These are phyloP conservation scores for Thielaviopsis ethacetica DNA, from an alignment of 2,329 filamentous ascomycete species.

Conservation along the genomic window DNA sequence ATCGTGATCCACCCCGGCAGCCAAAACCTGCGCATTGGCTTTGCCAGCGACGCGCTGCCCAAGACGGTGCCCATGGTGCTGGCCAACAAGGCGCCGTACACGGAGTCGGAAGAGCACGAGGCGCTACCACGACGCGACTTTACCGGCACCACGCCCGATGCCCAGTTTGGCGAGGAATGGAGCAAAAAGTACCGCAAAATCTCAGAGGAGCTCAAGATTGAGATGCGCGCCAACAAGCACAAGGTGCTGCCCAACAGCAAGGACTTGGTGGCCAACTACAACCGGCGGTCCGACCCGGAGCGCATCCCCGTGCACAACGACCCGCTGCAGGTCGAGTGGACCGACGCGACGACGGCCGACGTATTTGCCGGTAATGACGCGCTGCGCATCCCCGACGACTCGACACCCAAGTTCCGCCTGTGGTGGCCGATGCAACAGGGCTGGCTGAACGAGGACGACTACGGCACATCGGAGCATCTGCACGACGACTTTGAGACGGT, in stretches of 20 bases:
- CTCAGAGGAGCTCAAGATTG: conserved; percentile 71
- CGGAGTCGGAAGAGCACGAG: conserved; percentile 69
- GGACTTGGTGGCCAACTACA: conserved; percentile 89
- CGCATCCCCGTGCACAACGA: conserved; percentile 91
- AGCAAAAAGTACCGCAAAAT: conserved; percentile 61
- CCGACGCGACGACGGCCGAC: conserved; percentile 48
- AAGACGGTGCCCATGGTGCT: conserved; percentile 91
- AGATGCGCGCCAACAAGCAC: conserved; percentile 86
- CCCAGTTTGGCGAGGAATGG: conserved; percentile 76
- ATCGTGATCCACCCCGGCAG: conserved; percentile 93
- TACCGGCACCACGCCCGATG: conserved; percentile 48
- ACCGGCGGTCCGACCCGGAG: conserved; percentile 67
- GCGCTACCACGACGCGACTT: conserved; percentile 58
- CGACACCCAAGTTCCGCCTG: conserved; percentile 74
- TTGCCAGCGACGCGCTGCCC: conserved; percentile 88
- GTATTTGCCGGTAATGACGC: conserved; percentile 73
- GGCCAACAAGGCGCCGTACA: conserved; percentile 59
- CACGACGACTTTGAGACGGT: conserved; percentile 79
- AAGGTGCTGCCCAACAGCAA: conserved; percentile 95
- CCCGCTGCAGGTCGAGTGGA: conserved; percentile 87
- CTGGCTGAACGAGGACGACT: conserved; percentile 82
- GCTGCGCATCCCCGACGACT: conserved; percentile 74
- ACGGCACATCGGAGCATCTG: conserved; percentile 60
- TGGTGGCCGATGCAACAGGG: conserved; percentile 84
- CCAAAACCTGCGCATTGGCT: conserved; percentile 83